phyloP scores from a whole-genome alignment of 2,329 filamentous ascomycete species.

The Xylariaceae sp. region DNA sequence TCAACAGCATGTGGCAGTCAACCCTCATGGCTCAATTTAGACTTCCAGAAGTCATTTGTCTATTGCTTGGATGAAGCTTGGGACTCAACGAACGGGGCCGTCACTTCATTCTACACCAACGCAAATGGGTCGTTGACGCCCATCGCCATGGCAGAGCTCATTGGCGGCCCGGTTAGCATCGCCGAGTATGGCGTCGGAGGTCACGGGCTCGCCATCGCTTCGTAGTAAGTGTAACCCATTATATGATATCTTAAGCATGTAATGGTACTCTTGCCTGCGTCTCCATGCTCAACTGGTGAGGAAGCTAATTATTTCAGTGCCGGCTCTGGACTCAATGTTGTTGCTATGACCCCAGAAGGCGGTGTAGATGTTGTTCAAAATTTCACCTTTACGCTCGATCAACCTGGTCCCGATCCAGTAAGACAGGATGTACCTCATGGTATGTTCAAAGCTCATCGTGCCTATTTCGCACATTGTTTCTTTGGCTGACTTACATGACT shows the following conservation, averaged over 20 bases:
- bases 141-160: constrained; percentile 30
- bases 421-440: constrained; percentile 56
- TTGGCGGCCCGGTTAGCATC: constrained; percentile 29
- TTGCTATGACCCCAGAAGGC: constrained; percentile 33
- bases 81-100: constrained; percentile 18
- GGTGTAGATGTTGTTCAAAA: constrained; percentile 37
- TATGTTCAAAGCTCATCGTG: too few species aligned
- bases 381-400: constrained; percentile 38
- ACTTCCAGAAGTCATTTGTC: constrained; percentile 46
- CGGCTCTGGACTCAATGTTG: constrained; percentile 42
- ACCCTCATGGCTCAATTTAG: constrained; percentile 61
- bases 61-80: constrained; percentile 61
- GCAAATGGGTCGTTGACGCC: constrained; percentile 49
- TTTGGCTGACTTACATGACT: too few species aligned
- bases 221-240: constrained; percentile 29
- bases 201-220: constrained; percentile 29
- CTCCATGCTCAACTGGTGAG: constrained; percentile 3
- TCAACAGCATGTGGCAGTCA: constrained; percentile 49
- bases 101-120: constrained; percentile 33
- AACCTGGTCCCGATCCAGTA: constrained; percentile 37
- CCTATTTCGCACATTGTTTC: too few species aligned
- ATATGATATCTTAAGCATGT: constrained; percentile 8
- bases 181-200: constrained; percentile 29
- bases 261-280: constrained; percentile 1
- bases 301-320: constrained; percentile 34